These are phyloP conservation scores for Penicillium sp. DNA, from an alignment of 2,329 filamentous ascomycete species.

Conservation along the genomic window DNA sequence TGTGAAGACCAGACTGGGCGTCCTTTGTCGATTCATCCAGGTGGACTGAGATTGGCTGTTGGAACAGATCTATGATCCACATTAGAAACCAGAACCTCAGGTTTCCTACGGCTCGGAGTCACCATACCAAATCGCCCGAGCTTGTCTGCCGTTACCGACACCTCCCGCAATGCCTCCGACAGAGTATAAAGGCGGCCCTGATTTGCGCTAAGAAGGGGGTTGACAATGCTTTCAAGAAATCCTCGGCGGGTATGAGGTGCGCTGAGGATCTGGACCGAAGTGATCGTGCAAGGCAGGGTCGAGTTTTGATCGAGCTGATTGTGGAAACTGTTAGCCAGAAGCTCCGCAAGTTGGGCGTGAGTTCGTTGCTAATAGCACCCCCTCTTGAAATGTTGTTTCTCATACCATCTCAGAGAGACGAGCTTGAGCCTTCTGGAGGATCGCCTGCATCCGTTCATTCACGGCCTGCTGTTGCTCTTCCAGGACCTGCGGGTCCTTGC, in stretches of 20 bases:
- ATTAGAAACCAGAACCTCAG: constrained; percentile 13
- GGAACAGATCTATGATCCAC: constrained; percentile 69
- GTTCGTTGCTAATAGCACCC: constrained; percentile 2
- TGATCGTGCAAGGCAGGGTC: constrained; percentile 82
- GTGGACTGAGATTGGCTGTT: constrained; percentile 76
- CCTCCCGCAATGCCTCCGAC: constrained; percentile 69
- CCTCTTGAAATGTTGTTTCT: background rate
- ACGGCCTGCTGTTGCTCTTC: constrained; percentile 60
- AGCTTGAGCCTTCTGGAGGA: constrained; percentile 61
- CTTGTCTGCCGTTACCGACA: constrained; percentile 69
- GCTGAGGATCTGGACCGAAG: constrained; percentile 78
- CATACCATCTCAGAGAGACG: constrained; percentile 64
- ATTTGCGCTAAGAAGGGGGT: constrained; percentile 70
- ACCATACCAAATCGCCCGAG: constrained; percentile 72
- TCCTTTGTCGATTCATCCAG: constrained; percentile 72
- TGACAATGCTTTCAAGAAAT: constrained; percentile 79
- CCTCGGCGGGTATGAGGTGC: constrained; percentile 76
- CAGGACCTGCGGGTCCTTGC: constrained; percentile 57
- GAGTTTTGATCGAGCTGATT: constrained; percentile 73
- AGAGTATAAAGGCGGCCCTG: constrained; percentile 70
- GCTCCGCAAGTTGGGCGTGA: constrained; percentile 6
- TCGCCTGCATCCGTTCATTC: constrained; percentile 56
- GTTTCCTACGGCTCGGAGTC: background rate
- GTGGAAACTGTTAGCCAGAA: constrained; percentile 15
- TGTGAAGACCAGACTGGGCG: constrained; percentile 61